These are phyloP conservation scores for Globisporangium middletonii DNA, from an alignment of 352 stramenopile species.

Conservation along the genomic window DNA sequence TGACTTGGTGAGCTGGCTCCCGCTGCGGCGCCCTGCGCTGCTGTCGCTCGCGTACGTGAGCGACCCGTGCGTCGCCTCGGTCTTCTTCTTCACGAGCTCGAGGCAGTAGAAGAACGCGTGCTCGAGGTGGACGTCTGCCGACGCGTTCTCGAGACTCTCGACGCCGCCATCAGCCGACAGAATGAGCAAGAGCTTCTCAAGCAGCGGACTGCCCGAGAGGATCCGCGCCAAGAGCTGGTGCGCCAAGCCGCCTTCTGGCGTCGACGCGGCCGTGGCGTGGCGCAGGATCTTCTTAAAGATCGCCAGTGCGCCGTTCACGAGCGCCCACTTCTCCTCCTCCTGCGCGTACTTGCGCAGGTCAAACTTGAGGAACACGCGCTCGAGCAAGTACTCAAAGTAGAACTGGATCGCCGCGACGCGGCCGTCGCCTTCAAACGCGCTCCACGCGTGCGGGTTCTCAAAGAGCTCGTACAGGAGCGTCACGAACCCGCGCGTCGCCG, in stretches of 20 bases:
- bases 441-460: conserved; percentile 68
- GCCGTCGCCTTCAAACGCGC: conserved; percentile 66
- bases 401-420: conserved; percentile 71
- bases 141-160: conserved; percentile 66
- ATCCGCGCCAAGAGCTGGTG: conserved; percentile 68
- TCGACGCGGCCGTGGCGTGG: conserved; percentile 27
- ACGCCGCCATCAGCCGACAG: conserved; percentile 64
- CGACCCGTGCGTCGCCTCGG: conserved; percentile 58
- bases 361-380: conserved; percentile 83
- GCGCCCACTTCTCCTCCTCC: conserved; percentile 78
- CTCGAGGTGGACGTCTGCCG: conserved; percentile 66
- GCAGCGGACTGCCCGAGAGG: conserved; percentile 52
- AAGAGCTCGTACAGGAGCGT: conserved; percentile 72
- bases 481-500: conserved; percentile 72
- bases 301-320: conserved; percentile 58
- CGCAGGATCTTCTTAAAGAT: conserved; percentile 81
- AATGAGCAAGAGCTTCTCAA: conserved; percentile 69
- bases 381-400: conserved; percentile 82
- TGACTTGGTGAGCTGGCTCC: conserved; percentile 48
- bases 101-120: conserved; percentile 81
- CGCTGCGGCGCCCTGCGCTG: conserved; percentile 33
- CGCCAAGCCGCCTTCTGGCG: conserved; percentile 46
- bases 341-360: conserved; percentile 77
- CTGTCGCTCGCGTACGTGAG: conserved; percentile 55
- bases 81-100: conserved; percentile 72